Percentiles rank a stretch among this genome's conserved stretches.
These are phyloP conservation scores for Oryza longistaminata DNA, from an alignment of 176 grass and related monocot species.

Conservation along the genomic window DNA sequence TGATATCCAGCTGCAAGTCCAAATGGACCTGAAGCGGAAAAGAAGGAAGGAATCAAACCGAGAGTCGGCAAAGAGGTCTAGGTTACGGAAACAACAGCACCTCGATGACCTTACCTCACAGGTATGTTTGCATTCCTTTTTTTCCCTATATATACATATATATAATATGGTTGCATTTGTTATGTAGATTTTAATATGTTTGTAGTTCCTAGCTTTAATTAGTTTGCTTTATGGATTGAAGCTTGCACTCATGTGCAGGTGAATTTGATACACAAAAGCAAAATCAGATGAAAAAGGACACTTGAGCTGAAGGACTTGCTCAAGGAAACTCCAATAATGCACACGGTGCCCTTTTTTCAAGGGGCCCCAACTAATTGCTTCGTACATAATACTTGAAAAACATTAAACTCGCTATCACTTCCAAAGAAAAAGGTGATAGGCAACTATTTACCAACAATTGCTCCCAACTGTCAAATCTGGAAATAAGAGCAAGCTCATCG, in stretches of 20 bases:
- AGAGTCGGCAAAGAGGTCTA: constrained; percentile 58
- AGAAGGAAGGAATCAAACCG: constrained; percentile 73
- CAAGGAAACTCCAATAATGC: constrained; percentile 46
- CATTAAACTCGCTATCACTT: not conserved
- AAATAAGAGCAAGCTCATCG: not conserved
- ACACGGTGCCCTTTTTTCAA: constrained; percentile 27
- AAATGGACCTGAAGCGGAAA: constrained; percentile 60
- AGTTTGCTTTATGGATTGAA: constrained; percentile 39
- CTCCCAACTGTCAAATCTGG: not conserved
- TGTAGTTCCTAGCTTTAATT: not conserved
- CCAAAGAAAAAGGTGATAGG: not conserved
- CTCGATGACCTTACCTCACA: constrained; percentile 44
- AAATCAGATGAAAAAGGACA: constrained; percentile 46
- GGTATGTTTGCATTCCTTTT: not conserved
- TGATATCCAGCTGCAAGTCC: constrained; percentile 41
- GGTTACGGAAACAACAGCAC: constrained; percentile 61
- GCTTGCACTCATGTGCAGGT: constrained; percentile 60
- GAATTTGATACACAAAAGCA: constrained; percentile 45
- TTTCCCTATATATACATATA: too few relatives aligned
- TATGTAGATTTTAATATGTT: not conserved
- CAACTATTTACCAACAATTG: not conserved
- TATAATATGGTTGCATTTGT: not conserved
- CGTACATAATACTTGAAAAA: not conserved
- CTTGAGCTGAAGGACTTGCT: constrained; percentile 42
- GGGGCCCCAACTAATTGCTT: constrained; percentile 7